Conservation (phyloP, 176 grass and related monocot species). For the Oryza glaberrima region DNA sequence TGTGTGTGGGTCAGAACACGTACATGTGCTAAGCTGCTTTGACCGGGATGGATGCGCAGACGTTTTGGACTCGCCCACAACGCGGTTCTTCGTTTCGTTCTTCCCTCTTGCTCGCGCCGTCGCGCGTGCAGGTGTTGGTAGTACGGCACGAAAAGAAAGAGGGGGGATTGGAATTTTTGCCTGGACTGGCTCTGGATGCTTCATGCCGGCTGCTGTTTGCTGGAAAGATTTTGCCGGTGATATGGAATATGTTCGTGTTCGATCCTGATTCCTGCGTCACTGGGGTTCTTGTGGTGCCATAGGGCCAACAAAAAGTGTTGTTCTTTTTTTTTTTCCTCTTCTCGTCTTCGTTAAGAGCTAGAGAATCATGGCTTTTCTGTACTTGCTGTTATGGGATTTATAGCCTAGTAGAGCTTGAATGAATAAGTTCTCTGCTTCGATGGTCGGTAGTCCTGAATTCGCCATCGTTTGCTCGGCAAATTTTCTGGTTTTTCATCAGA, state of each 20-base stretch:
- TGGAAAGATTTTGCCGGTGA: not conserved
- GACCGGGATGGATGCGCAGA: not conserved
- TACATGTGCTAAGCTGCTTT: not conserved
- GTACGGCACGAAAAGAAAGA: not conserved
- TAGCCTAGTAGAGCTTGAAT: not conserved
- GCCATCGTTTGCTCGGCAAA: not conserved
- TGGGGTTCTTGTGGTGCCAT: not conserved
- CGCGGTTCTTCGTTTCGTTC: not conserved
- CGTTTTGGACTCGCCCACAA: not conserved
- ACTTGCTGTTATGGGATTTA: not conserved
- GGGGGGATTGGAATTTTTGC: too few species aligned
- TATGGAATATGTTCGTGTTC: not conserved
- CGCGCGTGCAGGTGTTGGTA: not conserved
- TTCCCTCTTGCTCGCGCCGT: not conserved
- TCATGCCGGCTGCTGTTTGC: not conserved
- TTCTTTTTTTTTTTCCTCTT: not conserved
- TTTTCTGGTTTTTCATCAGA: not conserved
- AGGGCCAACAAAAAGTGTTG: not conserved
- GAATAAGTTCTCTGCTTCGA: not conserved
- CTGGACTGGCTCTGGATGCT: not conserved
- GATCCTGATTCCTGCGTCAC: not conserved
- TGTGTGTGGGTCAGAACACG: not conserved
- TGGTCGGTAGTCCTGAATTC: not conserved
- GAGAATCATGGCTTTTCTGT: not conserved
- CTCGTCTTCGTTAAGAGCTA: not conserved